Percentiles rank a stretch among this genome's conserved stretches.
Evolutionary conservation across 352 stramenopile species (phyloP).

Genomic region (Aphanomyces stellatus): DNA sequence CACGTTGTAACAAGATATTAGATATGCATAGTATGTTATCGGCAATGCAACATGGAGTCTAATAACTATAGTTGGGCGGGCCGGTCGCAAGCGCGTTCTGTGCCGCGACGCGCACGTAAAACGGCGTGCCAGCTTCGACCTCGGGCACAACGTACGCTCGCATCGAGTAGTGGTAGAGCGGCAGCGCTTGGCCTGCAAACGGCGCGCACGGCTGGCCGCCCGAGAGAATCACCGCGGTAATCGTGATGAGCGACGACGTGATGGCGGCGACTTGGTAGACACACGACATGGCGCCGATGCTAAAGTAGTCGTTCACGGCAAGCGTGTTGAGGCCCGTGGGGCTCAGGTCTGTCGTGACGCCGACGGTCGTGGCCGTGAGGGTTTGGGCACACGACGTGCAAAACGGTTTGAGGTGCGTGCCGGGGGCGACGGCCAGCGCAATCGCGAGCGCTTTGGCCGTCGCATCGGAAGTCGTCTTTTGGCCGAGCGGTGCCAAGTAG

Average conservation of each 20-base stretch:
- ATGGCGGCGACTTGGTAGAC: conserved; percentile 1
- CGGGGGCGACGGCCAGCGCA: conserved; percentile 40
- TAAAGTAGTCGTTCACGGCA: conserved; percentile 34
- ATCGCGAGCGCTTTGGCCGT: conserved; percentile 30
- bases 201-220: background rate
- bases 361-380: conserved; percentile 31
- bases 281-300: background rate
- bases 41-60: no score
- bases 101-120: conserved; percentile 57
- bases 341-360: conserved; percentile 31
- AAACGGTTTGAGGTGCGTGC: conserved; percentile 30
- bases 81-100: conserved; percentile 51
- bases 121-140: conserved; percentile 32
- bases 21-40: background rate
- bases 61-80: conserved; percentile 21
- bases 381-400: conserved; percentile 57
- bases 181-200: conserved; percentile 17
- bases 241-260: conserved; percentile 1
- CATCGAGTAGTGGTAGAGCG: conserved; percentile 13
- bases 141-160: conserved; percentile 12
- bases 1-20: conserved; percentile 3
- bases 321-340: no score
- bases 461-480: conserved; percentile 28
- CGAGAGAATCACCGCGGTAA: no score
- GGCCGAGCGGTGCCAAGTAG: conserved; percentile 21